Evolutionary conservation across 1,139 yeast species (phyloP).

Genomic region (Protomyces inundatus): DNA sequence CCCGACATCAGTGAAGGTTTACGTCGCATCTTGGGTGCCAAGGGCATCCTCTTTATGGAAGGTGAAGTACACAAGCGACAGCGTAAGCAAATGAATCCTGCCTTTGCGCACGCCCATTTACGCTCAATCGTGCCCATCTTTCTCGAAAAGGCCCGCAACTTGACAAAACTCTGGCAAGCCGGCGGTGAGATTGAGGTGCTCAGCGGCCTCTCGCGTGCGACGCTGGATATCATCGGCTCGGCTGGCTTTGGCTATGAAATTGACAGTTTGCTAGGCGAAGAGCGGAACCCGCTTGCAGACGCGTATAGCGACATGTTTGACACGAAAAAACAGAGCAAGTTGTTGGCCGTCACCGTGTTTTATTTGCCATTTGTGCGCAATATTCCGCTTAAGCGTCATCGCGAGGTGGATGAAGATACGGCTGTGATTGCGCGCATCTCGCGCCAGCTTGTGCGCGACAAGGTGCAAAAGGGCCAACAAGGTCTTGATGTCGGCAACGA

Average conservation of each 20-base stretch:
- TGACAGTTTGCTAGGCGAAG: slow-evolving; percentile 10
- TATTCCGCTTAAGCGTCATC: slow-evolving; percentile 16
- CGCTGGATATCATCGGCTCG: slow-evolving; percentile 31
- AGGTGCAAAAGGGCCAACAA: background rate
- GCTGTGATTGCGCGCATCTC: background rate
- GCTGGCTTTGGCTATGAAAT: slow-evolving; percentile 31
- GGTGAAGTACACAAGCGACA: slow-evolving; percentile 30
- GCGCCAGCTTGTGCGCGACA: background rate
- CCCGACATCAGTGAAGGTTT: slow-evolving; percentile 7
- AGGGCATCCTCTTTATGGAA: slow-evolving; percentile 30
- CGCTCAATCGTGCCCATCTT: slow-evolving; percentile 29
- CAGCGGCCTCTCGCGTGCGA: slow-evolving; percentile 26
- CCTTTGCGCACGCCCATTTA: slow-evolving; percentile 29
- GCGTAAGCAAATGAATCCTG: slow-evolving; percentile 30
- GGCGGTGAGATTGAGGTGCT: slow-evolving; percentile 21
- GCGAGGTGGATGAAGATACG: slow-evolving; percentile 12
- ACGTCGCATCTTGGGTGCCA: slow-evolving; percentile 28
- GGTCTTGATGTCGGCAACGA: slow-evolving; percentile 25
- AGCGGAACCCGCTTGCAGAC: slow-evolving; percentile 24
- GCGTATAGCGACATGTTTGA: slow-evolving; percentile 27
- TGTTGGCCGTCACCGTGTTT: slow-evolving; percentile 7
- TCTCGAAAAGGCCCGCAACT: slow-evolving; percentile 27
- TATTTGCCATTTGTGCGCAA: slow-evolving; percentile 12
- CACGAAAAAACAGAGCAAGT: slow-evolving; percentile 3
- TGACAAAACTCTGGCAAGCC: slow-evolving; percentile 20